Evolutionary conservation across 1,139 yeast genomes (phyloP), one percentile per base, ranked within the genome.

Genomic region (Candida albicans): DNA sequence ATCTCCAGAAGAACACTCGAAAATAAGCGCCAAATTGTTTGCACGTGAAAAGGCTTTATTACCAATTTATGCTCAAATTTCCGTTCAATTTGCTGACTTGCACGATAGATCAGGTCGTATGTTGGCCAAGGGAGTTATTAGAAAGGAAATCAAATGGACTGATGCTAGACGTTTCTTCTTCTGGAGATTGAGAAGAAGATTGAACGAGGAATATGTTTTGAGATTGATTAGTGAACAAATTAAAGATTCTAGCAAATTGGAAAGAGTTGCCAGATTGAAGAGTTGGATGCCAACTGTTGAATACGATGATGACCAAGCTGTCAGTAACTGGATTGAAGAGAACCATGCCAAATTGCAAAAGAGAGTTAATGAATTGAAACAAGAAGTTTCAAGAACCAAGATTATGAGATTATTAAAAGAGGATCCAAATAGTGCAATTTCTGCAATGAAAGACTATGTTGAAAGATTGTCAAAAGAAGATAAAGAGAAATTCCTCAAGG

Each of bases 101-200:
- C 99, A 93, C 63, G 99, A 93, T 66, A 84, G 96, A 70, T 85
- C 97, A 11, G 96, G 95, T 35, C 90, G 99, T 71, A 93, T 93
- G 98, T 70, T 86, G 70, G 95, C 96, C 48, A 95, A 93, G 78
- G 96, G 95, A 48, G 87, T 86, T 44, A 89, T 93, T 57, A 79
- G 86, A 56, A 84, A 85, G 65, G 95, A 90, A 57, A 69, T 93
- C 46, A 82, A 86, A 58, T 91, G 97, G 97, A 68, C 68, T 38
- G 78, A 90, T 44, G 81, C 98, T 29, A 88, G 99, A 75, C 82
- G 98, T 60, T 87, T 80, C 81, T 95, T 93, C 82, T 93, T 89
- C 93, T 93, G 99, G 99, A 84, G 99, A 70, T 81, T 89, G 53
- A 89, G 97, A 73, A 87, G 99, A 72, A 88, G 97, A 70, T 76